Evolutionary conservation across 2,329 filamentous ascomycete genomes (phyloP).

Genomic region (Diplodia intermedia): DNA sequence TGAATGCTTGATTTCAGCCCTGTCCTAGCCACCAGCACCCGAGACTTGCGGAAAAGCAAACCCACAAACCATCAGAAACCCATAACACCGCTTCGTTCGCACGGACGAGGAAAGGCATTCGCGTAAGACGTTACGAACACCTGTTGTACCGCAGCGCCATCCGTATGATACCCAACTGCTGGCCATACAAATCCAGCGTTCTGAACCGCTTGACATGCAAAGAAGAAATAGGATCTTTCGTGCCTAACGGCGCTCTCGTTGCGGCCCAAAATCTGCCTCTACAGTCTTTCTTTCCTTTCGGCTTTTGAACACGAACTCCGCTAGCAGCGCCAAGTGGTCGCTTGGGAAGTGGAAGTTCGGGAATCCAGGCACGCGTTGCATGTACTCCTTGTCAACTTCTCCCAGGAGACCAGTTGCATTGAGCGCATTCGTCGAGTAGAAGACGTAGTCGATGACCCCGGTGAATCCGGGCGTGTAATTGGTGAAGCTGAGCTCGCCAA

Average conservation of each 20-base stretch:
- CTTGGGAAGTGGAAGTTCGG: conserved; percentile 94
- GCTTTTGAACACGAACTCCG: conserved; percentile 87
- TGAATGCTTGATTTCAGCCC: conserved; percentile 23
- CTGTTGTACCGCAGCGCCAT: conserved; percentile 27
- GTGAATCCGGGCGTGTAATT: conserved; percentile 96
- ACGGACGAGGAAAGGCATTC: conserved; percentile 18
- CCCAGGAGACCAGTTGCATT: conserved; percentile 85
- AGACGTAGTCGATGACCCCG: conserved; percentile 95
- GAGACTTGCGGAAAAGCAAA: conserved; percentile 25
- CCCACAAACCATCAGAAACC: conserved; percentile 24
- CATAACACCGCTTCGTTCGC: conserved; percentile 26
- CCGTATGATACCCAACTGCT: conserved; percentile 31
- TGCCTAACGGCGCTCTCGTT: conserved; percentile 36
- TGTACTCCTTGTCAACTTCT: conserved; percentile 83
- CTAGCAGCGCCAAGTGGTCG: conserved; percentile 88
- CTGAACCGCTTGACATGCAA: conserved; percentile 28
- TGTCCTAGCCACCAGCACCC: conserved; percentile 16
- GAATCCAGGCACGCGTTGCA: conserved; percentile 87
- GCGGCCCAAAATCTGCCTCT: conserved; percentile 49
- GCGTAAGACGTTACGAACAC: conserved; percentile 27
- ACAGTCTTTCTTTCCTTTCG: conserved; percentile 72
- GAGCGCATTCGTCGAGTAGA: conserved; percentile 91
- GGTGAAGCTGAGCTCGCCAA: conserved; percentile 88
- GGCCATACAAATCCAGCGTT: conserved; percentile 23
- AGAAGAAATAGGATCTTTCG: conserved; percentile 17